Evolutionary conservation across 495 filamentous ascomycete species (phyloP), one percentile per base, ranked within the genome.

Genomic region (Lophiostoma macrostomum): DNA sequence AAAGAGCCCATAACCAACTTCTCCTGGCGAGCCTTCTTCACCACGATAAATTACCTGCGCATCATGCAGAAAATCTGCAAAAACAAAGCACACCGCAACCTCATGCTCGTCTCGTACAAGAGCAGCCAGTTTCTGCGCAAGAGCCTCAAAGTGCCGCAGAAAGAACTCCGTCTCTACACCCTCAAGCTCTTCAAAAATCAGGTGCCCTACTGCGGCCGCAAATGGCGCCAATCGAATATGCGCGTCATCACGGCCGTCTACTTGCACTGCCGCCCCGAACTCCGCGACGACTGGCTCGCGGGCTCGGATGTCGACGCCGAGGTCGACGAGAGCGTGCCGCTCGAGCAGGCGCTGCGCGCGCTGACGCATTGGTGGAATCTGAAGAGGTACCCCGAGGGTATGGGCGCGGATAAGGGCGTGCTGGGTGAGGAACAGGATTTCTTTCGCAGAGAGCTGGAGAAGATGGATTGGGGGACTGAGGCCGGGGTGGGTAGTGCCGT

Each of bases 171-270:
- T 6, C 82, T 91, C 23, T 96, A 96, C 73, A 95, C 91, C 6
- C 82, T 98, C 63, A 98, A 98, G 66, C 80, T 98, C 0, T 96
- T 96, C 82, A 98, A 98, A 69, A 89, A 87, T 50, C 94, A 97
- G 65, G 93, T 97, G 1, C 93, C 93, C 12, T 98, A 94, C 73
- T 97, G 93, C 68, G 91, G 93, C 16, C 83, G 93, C 12, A 98
- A 98, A 72, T 98, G 93, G 93, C 83, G 93, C 14, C 93, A 98
- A 74, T 82, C 83, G 47, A 96, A 98, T 67, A 98, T 98, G 93
- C 85, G 91, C 43, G 91, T 97, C 58, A 98, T 98, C 66, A 98
- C 93, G 0, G 91, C 90, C 16, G 87, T 97, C 2, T 98, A 95
- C 62, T 73, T 98, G 25, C 88, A 95, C 70, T 95, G 90, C 66